A percentile compares a stretch with the other conserved stretches of the same genome.
These are phyloP conservation scores for Claviceps paspali DNA, from an alignment of 2,329 filamentous ascomycete species.

Conservation along the genomic window DNA sequence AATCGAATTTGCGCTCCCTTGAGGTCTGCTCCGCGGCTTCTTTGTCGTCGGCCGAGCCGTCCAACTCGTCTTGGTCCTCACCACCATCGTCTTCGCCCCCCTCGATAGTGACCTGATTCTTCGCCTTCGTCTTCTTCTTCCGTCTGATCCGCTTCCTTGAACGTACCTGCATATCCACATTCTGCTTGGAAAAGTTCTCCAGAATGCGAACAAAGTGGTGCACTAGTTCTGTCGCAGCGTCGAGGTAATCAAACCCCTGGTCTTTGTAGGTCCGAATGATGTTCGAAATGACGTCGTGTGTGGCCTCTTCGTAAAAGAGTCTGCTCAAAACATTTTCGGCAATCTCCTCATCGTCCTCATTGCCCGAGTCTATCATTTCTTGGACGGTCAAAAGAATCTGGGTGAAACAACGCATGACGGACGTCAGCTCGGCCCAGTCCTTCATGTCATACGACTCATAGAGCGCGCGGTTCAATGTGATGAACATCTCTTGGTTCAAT, in stretches of 20 bases:
- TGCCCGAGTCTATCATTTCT: conserved; percentile 70
- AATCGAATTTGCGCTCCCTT: conserved; percentile 87
- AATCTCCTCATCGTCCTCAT: conserved; percentile 94
- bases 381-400: conserved; percentile 87
- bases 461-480: conserved; percentile 72
- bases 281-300: conserved; percentile 71
- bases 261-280: conserved; percentile 81
- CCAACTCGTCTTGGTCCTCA: conserved; percentile 42
- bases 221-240: conserved; percentile 77
- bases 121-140: conserved; percentile 61
- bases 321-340: conserved; percentile 92
- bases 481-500: conserved; percentile 88
- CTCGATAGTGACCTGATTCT: conserved; percentile 47
- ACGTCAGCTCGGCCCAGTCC: conserved; percentile 72
- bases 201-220: conserved; percentile 87
- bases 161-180: conserved; percentile 82
- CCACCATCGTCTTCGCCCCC: conserved; percentile 20
- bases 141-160: conserved; percentile 60
- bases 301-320: conserved; percentile 96
- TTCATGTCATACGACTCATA: conserved; percentile 67
- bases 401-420: conserved; percentile 86
- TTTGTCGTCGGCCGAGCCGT: conserved; percentile 58
- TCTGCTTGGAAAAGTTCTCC: conserved; percentile 88
- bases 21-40: conserved; percentile 53
- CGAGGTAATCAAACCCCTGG: conserved; percentile 85